Conservation (phyloP, 2,329 filamentous ascomycete genomes). For the Coniella lustricola region DNA sequence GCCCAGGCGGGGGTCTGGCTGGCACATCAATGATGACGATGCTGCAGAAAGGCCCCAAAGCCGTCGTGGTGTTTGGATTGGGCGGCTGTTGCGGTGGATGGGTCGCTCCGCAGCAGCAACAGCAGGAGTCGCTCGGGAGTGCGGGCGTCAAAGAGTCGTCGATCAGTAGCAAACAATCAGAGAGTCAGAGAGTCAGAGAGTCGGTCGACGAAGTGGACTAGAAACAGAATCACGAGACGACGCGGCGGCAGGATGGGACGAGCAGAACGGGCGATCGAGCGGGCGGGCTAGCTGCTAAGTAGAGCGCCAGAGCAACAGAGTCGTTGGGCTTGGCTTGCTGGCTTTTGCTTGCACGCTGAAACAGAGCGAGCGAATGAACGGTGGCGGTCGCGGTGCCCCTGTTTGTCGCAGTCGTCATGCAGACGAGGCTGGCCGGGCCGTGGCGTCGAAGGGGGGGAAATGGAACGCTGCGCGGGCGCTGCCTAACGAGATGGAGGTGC, state of each 20-base stretch:
- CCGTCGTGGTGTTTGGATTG: too few species aligned
- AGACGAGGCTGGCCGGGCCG: constrained; percentile 3
- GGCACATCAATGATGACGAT: constrained; percentile 9
- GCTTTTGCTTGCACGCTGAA: constrained; percentile 7
- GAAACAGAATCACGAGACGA: not conserved
- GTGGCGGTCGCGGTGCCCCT: constrained; percentile 4
- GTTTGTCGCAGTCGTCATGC: constrained; percentile 12
- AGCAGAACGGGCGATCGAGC: constrained; percentile 1
- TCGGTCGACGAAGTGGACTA: not conserved
- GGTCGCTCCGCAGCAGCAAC: too few species aligned
- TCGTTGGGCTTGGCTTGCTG: not conserved
- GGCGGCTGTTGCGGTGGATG: too few species aligned
- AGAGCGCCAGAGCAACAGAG: too few species aligned
- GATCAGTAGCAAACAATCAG: not conserved
- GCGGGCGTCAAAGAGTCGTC: too few species aligned
- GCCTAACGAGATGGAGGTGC: not conserved
- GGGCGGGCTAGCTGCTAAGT: not conserved
- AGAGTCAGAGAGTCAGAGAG: not conserved
- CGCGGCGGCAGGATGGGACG: not conserved
- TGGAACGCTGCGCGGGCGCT: not conserved
- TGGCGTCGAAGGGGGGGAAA: not conserved
- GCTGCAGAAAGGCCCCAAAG: too few species aligned
- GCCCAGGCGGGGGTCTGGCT: constrained; percentile 2
- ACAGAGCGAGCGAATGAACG: constrained; percentile 3
- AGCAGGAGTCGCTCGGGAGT: too few species aligned